Conservation (phyloP, 2,329 filamentous ascomycete species). For the Domatiomyces globalis region DNA sequence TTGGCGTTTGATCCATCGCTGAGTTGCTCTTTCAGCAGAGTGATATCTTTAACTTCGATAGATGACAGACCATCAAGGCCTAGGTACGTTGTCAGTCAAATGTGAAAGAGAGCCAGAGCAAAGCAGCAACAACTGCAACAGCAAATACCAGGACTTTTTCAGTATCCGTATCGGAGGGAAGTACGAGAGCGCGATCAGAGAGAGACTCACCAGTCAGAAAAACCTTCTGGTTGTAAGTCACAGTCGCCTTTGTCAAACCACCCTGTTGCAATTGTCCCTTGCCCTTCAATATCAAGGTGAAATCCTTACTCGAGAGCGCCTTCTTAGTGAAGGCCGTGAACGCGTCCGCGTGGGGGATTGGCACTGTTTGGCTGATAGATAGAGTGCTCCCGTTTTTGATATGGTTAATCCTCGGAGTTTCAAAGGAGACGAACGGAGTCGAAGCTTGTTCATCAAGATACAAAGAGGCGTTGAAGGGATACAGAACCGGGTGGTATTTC, state of each 20-base stretch:
- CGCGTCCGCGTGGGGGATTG: constrained; percentile 30
- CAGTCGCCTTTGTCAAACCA: constrained; percentile 34
- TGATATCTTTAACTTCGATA: constrained; percentile 36
- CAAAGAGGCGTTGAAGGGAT: constrained; percentile 39
- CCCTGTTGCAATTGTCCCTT: constrained; percentile 39
- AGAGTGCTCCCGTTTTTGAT: constrained; percentile 30
- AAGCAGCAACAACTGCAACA: not conserved
- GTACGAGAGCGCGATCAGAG: not conserved
- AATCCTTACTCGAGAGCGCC: constrained; percentile 35
- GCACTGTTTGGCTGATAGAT: constrained; percentile 30
- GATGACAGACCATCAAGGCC: constrained; percentile 44
- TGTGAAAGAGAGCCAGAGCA: not conserved
- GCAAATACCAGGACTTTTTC: not conserved
- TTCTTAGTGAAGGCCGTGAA: constrained; percentile 38
- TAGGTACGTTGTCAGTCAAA: constrained; percentile 18
- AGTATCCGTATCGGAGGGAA: no score
- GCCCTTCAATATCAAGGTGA: constrained; percentile 38
- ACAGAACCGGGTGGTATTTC: constrained; percentile 40
- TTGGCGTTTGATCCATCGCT: constrained; percentile 39
- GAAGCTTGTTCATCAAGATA: constrained; percentile 30
- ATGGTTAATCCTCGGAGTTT: constrained; percentile 31
- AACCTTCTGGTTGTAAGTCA: constrained; percentile 44
- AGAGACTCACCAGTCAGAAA: constrained; percentile 39
- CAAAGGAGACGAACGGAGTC: constrained; percentile 31
- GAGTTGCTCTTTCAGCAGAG: constrained; percentile 28